Percentiles rank a stretch among this genome's conserved stretches.
phyloP scores from a whole-genome alignment of 257 asterid genomes.

The Solanum lignicaule region DNA sequence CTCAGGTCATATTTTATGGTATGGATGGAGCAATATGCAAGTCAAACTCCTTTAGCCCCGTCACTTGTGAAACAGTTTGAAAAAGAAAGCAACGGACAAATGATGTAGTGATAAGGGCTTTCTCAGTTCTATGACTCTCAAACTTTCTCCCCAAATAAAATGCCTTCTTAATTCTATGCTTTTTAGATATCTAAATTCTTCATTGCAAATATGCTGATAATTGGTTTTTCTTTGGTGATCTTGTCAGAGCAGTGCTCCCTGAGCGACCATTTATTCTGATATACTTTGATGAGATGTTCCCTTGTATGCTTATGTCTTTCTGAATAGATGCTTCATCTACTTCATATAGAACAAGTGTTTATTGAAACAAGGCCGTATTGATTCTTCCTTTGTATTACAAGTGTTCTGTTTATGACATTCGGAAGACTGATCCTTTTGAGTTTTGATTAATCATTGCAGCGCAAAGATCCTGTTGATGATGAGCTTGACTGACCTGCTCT shows the following conservation, averaged over 20 bases:
- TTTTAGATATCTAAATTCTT: background rate
- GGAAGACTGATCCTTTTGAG: background rate
- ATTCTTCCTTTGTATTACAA: background rate
- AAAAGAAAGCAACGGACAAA: background rate
- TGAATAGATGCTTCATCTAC: background rate
- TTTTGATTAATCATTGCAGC: background rate
- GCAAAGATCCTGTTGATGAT: background rate
- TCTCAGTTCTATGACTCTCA: background rate
- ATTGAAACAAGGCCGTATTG: background rate
- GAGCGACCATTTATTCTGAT: background rate
- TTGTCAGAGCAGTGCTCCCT: background rate
- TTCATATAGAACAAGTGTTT: background rate
- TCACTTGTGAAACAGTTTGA: background rate
- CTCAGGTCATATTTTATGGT: background rate
- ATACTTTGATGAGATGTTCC: background rate
- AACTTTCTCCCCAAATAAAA: background rate
- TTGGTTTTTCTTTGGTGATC: background rate
- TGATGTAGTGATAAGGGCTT: background rate
- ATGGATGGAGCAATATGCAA: background rate
- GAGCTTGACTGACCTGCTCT: background rate
- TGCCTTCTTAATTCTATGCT: background rate
- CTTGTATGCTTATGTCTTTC: background rate
- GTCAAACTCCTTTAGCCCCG: background rate
- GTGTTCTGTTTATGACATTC: background rate
- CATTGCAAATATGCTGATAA: background rate